Conservation (phyloP, 2,329 filamentous ascomycete species). For the Cladosporium sp. region DNA sequence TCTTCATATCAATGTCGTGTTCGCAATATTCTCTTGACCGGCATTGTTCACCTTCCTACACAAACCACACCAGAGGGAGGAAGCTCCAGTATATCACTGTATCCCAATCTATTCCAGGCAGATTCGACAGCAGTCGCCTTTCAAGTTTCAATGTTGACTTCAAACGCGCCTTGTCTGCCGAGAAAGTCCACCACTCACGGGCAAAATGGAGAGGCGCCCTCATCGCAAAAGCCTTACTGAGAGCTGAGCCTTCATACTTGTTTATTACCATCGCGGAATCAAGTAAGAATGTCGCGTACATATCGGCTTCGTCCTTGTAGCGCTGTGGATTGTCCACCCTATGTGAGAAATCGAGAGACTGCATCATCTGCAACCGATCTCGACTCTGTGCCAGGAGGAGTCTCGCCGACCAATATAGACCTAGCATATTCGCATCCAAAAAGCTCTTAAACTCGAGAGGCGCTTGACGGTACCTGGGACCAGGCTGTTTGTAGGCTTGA, state of each 20-base stretch:
- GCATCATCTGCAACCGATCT: background rate
- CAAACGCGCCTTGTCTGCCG: background rate
- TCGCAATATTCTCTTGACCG: background rate
- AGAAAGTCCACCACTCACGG: background rate
- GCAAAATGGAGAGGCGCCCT: background rate
- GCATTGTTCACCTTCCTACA: background rate
- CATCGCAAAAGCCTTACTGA: background rate
- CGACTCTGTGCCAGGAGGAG: background rate
- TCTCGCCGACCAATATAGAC: background rate
- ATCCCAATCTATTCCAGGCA: background rate
- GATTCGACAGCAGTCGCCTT: background rate
- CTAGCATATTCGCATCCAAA: background rate
- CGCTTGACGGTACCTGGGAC: background rate
- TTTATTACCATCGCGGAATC: background rate
- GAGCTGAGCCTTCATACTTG: background rate
- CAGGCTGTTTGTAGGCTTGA: background rate
- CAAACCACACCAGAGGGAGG: background rate
- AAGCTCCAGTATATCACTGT: background rate
- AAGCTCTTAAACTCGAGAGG: background rate
- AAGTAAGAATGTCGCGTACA: background rate
- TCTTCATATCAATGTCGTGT: background rate
- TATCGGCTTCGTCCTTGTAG: slow-evolving; percentile 1
- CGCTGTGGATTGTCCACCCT: no score
- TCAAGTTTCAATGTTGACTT: background rate
- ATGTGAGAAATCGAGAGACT: background rate